A percentile compares a stretch with the other conserved stretches of the same genome.
Evolutionary conservation across 495 filamentous ascomycete genomes (phyloP).

Genomic region (Neurospora tetrasperma): DNA sequence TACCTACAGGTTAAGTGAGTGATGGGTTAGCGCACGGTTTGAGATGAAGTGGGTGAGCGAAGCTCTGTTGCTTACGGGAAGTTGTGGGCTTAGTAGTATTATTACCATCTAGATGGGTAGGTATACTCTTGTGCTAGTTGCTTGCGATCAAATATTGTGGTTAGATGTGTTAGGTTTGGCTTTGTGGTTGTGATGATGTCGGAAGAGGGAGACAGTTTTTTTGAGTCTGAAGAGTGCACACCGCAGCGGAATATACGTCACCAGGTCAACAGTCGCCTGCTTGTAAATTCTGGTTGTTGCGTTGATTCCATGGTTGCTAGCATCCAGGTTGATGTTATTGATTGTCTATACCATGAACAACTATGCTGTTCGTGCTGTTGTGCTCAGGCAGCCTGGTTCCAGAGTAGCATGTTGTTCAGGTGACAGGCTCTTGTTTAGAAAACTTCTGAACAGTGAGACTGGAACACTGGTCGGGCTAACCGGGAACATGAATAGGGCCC

Average conservation of each 20-base stretch:
- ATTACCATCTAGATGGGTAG: neutral
- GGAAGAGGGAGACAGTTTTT: too few relatives aligned
- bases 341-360: neutral
- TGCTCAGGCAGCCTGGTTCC: neutral
- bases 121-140: fast-evolving
- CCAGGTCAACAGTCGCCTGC: neutral
- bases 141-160: neutral
- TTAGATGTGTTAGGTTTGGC: neutral
- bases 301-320: neutral
- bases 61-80: neutral
- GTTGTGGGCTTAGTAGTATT: fast-evolving
- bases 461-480: too few relatives aligned
- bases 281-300: neutral
- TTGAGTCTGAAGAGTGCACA: too few relatives aligned
- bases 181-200: neutral
- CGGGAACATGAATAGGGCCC: too few relatives aligned
- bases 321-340: neutral
- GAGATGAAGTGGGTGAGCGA: too few relatives aligned
- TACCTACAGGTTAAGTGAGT: neutral
- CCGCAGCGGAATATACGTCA: too few relatives aligned
- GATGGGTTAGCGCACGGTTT: neutral
- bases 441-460: too few relatives aligned
- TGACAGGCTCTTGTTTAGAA: too few relatives aligned
- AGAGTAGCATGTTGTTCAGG: neutral
- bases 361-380: neutral